Base-by-base conservation (phyloP, 2,329 filamentous ascomycete genomes). In the Clathrospora elynae region DNA sequence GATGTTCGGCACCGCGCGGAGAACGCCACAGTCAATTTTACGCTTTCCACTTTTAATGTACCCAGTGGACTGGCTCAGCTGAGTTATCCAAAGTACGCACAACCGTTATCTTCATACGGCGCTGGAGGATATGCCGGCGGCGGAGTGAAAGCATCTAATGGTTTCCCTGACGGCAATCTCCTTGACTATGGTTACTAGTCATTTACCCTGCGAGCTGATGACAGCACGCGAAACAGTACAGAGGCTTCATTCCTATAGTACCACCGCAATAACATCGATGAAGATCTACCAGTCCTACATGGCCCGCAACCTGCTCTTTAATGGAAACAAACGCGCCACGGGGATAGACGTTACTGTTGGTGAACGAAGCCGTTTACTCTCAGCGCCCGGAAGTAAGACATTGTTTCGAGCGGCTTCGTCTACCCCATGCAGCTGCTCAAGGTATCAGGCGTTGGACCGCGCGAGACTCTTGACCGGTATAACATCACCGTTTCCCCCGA, bases 41-140 rank as follows among this genome's bases (percentile, higher is more conserved):
- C 37, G 3, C 22, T 50, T 4, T 42, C 42, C 12, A 35, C 37
- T 5, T 46, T 46, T 10, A 25, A 50, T 6, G 14, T 5, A 4
- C 38, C 42, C 2, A 44, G 39, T 22, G 46, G 46, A 6, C 46
- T 43, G 10, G 46, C 40, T 20, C 38, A 50, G 6, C 7, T 50
- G 10, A 50, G 46, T 16, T 46, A 35, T 22, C 46, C 46, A 9
- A 50, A 50, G 19, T 47, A 47, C 9, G 46, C 46, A n/a, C 43
- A 47, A 17, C 30, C 37, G 0, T 28, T 50, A 29, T 30, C 42
- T 5, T 50, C 46, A 8, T 50, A 35, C 25, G 42, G 46, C 2
- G 16, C 46, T 16, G 33, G 42, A 11, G 46, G 33, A 16, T 50
- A 39, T 14, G 20, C 37, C 4, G 43, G 29, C 13, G 46, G 42